Percentiles rank a stretch among this genome's conserved stretches.
Conservation (phyloP, 495 filamentous ascomycete genomes). For the Aspergillus avenaceus region DNA sequence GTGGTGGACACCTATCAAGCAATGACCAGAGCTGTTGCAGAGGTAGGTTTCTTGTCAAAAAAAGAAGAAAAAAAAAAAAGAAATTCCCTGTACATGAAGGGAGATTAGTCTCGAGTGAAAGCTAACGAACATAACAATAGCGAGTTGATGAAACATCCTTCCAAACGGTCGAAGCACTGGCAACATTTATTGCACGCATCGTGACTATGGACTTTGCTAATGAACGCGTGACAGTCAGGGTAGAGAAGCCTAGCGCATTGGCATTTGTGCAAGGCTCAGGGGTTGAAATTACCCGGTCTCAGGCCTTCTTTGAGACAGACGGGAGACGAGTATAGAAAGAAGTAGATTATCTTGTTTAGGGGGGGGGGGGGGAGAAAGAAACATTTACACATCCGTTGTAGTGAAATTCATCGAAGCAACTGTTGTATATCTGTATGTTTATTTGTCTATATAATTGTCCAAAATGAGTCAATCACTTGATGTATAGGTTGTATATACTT, state of each 20-base stretch:
- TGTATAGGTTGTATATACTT: no score
- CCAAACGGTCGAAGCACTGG: slow-evolving; percentile 54
- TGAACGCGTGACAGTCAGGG: slow-evolving; percentile 46
- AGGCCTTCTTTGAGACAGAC: slow-evolving; percentile 40
- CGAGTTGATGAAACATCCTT: slow-evolving; percentile 51
- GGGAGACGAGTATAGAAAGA: background rate
- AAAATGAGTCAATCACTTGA: no score
- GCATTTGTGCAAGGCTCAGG: slow-evolving; percentile 53
- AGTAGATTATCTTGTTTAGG: background rate
- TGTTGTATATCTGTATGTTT: no score
- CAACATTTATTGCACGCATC: slow-evolving; percentile 49
- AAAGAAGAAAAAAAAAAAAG: no score
- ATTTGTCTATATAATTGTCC: no score
- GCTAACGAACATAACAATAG: no score
- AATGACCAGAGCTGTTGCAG: slow-evolving; percentile 41
- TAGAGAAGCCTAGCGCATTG: slow-evolving; percentile 57
- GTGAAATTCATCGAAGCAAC: no score
- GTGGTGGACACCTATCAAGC: slow-evolving; percentile 41
- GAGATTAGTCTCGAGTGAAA: no score
- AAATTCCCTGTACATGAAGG: no score
- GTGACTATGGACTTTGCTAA: slow-evolving; percentile 49
- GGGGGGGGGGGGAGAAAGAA: background rate
- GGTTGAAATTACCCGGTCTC: slow-evolving; percentile 51
- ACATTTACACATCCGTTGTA: no score
- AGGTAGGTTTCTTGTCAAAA: no score